A percentile compares a stretch with the other conserved stretches of the same genome.
These are phyloP conservation scores for Aegilops umbellulata DNA, from an alignment of 176 grass and related monocot species.

Conservation along the genomic window DNA sequence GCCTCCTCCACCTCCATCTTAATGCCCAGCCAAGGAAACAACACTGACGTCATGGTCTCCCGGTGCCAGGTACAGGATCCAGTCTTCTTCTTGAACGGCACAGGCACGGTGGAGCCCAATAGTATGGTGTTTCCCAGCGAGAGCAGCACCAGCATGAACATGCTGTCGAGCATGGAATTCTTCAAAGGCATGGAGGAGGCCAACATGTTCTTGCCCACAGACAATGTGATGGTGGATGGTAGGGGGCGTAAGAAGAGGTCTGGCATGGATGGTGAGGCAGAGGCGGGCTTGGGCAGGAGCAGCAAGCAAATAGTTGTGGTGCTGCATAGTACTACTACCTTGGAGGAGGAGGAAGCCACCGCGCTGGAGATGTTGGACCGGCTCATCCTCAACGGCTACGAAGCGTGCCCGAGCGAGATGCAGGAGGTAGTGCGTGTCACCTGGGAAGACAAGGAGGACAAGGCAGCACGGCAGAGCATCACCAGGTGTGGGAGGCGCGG, in stretches of 20 bases:
- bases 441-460: background rate
- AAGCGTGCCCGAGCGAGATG: background rate
- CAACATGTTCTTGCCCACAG: no score
- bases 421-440: background rate
- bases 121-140: background rate
- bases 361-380: conserved; percentile 41
- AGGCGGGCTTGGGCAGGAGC: no score
- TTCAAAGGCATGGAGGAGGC: no score
- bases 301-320: no score
- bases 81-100: background rate
- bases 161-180: no score
- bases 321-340: background rate
- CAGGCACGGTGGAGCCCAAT: background rate
- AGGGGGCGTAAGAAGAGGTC: no score
- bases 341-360: background rate
- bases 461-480: background rate
- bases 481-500: background rate
- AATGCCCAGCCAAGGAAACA: background rate
- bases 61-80: background rate
- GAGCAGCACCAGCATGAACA: no score
- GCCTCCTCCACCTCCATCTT: background rate
- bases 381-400: conserved; percentile 7
- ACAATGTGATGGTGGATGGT: no score
- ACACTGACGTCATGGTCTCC: background rate
- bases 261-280: no score